phyloP scores from a whole-genome alignment of 345 rosid genomes.

The Populus pruinosa region DNA sequence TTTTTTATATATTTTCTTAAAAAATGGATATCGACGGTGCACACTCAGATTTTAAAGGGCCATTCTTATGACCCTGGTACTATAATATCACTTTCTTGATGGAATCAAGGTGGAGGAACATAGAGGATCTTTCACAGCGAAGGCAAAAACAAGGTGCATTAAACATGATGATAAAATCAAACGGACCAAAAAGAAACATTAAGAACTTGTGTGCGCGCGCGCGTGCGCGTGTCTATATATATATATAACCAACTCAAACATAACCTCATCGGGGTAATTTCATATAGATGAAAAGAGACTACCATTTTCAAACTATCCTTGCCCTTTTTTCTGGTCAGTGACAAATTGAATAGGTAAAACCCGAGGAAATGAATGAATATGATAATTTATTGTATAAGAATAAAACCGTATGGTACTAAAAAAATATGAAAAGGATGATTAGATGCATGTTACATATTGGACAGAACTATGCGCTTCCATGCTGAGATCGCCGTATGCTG shows the following conservation, averaged over 20 bases:
- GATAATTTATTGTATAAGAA: not conserved
- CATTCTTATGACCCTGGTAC: not conserved
- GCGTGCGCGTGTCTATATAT: too few species aligned
- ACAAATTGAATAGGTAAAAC: too few species aligned
- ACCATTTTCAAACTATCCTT: not conserved
- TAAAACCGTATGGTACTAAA: not conserved
- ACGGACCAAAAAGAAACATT: not conserved
- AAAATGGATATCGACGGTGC: not conserved
- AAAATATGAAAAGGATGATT: not conserved
- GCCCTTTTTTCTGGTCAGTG: not conserved
- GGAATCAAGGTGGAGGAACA: not conserved
- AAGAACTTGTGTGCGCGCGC: too few species aligned
- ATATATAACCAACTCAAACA: not conserved
- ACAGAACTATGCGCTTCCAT: constrained; percentile 1
- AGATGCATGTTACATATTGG: not conserved
- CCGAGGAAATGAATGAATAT: not conserved
- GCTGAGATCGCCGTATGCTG: not conserved
- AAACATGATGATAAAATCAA: not conserved
- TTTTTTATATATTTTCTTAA: not conserved
- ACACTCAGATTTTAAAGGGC: not conserved
- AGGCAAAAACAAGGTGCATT: not conserved
- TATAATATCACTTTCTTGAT: not conserved
- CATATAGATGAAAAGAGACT: not conserved
- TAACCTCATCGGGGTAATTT: not conserved
- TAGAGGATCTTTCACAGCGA: not conserved